Percentiles rank a stretch among this genome's conserved stretches.
phyloP scores from a whole-genome alignment of 1,139 yeast species.

The Debaryomyces sp. region DNA sequence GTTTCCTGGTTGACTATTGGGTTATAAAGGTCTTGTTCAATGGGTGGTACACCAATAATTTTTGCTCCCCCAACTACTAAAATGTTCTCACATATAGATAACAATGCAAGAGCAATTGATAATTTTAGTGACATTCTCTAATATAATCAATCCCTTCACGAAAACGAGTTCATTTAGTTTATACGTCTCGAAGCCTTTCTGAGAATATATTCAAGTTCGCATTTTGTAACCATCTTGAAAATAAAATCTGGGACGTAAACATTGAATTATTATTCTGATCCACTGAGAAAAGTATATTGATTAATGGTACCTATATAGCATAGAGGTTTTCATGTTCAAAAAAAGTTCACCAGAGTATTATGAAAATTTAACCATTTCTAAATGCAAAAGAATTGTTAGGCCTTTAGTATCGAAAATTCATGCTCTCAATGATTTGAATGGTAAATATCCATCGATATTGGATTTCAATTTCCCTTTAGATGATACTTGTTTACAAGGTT shows the following conservation, averaged over 20 bases:
- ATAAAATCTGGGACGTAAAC: conserved; percentile 4
- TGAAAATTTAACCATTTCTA: conserved; percentile 14
- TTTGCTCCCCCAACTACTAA: neutral
- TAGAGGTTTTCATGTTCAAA: conserved; percentile 5
- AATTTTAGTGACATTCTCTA: neutral
- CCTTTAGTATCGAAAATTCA: conserved; percentile 43
- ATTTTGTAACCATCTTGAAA: conserved; percentile 1
- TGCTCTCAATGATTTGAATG: conserved; percentile 29
- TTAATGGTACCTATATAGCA: neutral
- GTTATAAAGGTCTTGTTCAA: conserved; percentile 50
- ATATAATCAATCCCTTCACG: neutral
- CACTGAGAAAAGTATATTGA: neutral
- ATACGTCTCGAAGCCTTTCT: neutral
- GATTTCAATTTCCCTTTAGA: conserved; percentile 13
- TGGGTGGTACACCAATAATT: conserved; percentile 37
- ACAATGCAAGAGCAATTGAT: neutral
- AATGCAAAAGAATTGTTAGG: conserved; percentile 39
- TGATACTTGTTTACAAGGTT: neutral
- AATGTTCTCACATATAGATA: neutral
- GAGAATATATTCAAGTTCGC: neutral
- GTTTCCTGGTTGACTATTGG: conserved; percentile 47
- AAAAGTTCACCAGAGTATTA: neutral
- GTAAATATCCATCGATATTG: conserved; percentile 27
- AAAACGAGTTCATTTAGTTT: neutral
- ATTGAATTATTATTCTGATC: neutral